Evolutionary conservation across 2,329 filamentous ascomycete species (phyloP).

Genomic region (Paracoccidioides brasiliensis): DNA sequence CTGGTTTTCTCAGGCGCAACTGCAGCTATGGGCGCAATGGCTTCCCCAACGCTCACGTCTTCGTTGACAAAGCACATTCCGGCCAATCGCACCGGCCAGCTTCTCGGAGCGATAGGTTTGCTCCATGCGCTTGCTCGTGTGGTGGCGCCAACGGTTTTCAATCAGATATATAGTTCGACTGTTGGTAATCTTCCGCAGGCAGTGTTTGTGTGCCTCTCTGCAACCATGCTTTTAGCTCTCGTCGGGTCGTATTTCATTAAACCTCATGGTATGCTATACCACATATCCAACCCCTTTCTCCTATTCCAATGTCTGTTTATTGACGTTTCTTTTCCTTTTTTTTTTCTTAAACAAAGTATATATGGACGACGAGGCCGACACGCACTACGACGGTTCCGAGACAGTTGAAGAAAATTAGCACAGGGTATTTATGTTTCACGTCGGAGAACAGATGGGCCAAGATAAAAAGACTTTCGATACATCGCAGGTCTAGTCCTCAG

Average conservation of each 20-base stretch:
- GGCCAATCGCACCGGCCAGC: conserved; percentile 62
- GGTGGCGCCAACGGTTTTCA: conserved; percentile 68
- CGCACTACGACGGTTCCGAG: not conserved
- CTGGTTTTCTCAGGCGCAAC: conserved; percentile 62
- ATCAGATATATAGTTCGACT: conserved; percentile 71
- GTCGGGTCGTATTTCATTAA: conserved; percentile 56
- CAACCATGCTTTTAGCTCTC: conserved; percentile 54
- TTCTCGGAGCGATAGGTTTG: conserved; percentile 79
- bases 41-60: conserved; percentile 70
- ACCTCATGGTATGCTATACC: conserved; percentile 53
- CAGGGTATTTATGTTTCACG: not conserved
- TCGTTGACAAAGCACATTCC: conserved; percentile 85
- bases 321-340: not conserved
- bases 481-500: no score
- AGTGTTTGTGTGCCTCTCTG: conserved; percentile 62
- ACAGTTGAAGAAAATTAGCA: not conserved
- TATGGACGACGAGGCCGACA: not conserved
- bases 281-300: not conserved
- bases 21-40: conserved; percentile 69
- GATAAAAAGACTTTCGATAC: no score
- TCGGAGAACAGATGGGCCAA: not conserved
- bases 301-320: not conserved
- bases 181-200: conserved; percentile 66
- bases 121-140: conserved; percentile 72
- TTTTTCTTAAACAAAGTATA: not conserved